Conservation (phyloP, 2,329 filamentous ascomycete genomes). For the Didymella arachidicola region DNA sequence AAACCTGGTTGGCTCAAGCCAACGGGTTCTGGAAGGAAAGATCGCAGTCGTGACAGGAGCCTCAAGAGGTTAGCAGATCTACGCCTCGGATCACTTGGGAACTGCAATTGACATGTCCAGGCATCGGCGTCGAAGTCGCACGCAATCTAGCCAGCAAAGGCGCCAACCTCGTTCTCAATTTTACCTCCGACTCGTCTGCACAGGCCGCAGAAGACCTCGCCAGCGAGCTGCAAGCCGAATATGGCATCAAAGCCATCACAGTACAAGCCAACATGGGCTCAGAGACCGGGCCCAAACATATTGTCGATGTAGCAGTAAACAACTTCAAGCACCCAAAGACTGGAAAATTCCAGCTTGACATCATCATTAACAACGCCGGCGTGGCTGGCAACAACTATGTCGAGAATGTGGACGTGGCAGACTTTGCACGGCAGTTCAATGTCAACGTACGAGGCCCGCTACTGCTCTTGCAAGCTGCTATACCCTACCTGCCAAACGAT, state of each 20-base stretch:
- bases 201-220: conserved; percentile 62
- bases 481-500: conserved; percentile 73
- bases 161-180: conserved; percentile 73
- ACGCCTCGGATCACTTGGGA: background rate
- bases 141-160: conserved; percentile 78
- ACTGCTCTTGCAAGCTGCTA: conserved; percentile 75
- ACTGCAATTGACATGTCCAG: conserved; percentile 53
- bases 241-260: conserved; percentile 67
- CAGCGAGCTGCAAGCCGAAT: conserved; percentile 60
- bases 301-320: conserved; percentile 66
- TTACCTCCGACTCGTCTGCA: conserved; percentile 70
- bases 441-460: conserved; percentile 85
- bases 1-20: conserved; percentile 45
- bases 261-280: conserved; percentile 77
- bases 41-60: conserved; percentile 81
- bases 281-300: conserved; percentile 65
- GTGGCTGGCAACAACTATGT: conserved; percentile 69
- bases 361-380: conserved; percentile 88
- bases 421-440: conserved; percentile 76
- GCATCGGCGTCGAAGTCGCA: conserved; percentile 74
- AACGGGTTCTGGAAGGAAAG: conserved; percentile 68
- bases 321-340: conserved; percentile 64
- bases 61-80: conserved; percentile 67
- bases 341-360: conserved; percentile 73
- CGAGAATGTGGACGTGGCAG: conserved; percentile 66